A percentile compares a stretch with the other conserved stretches of the same genome.
phyloP scores from a whole-genome alignment of 805 yeast genomes.

The Pichia gijzeniarum region DNA sequence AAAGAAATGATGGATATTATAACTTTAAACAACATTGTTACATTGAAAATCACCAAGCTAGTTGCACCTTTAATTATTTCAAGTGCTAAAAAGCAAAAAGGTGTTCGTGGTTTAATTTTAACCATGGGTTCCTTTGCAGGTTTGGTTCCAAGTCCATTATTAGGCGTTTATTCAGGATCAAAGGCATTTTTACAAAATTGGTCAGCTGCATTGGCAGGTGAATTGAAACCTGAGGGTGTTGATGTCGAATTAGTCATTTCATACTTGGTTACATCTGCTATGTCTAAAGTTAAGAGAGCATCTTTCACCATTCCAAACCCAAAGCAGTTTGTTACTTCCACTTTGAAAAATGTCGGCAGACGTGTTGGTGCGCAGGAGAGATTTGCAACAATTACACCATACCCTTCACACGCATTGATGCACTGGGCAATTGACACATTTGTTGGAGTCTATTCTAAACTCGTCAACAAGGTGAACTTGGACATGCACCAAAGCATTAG shows the following conservation, averaged over 20 bases:
- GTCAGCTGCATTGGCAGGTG: slow-evolving; percentile 86
- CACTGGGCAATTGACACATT: slow-evolving; percentile 74
- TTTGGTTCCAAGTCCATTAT: slow-evolving; percentile 80
- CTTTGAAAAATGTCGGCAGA: slow-evolving; percentile 66
- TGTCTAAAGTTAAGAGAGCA: slow-evolving; percentile 86
- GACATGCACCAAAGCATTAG: slow-evolving; percentile 78
- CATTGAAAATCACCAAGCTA: slow-evolving; percentile 77
- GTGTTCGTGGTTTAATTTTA: slow-evolving; percentile 64
- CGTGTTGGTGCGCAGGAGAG: slow-evolving; percentile 92
- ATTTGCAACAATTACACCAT: slow-evolving; percentile 82
- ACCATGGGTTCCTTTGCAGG: slow-evolving; percentile 99
- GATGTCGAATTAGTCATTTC: slow-evolving; percentile 86
- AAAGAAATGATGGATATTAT: slow-evolving; percentile 74
- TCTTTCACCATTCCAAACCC: slow-evolving; percentile 79
- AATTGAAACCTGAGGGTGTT: slow-evolving; percentile 57
- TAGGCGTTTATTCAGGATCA: slow-evolving; percentile 94
- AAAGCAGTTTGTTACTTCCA: slow-evolving; percentile 65
- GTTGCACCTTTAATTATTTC: slow-evolving; percentile 63
- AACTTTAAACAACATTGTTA: slow-evolving; percentile 78
- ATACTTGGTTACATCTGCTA: slow-evolving; percentile 87
- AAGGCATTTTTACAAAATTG: slow-evolving; percentile 92
- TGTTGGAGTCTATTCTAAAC: slow-evolving; percentile 71
- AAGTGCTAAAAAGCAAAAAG: slow-evolving; percentile 39
- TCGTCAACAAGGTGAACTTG: slow-evolving; percentile 64
- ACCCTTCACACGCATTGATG: slow-evolving; percentile 89